Percentiles rank a stretch among this genome's conserved stretches.
Conservation (phyloP, 306 rosid species). For the Prunus kanzakura region DNA sequence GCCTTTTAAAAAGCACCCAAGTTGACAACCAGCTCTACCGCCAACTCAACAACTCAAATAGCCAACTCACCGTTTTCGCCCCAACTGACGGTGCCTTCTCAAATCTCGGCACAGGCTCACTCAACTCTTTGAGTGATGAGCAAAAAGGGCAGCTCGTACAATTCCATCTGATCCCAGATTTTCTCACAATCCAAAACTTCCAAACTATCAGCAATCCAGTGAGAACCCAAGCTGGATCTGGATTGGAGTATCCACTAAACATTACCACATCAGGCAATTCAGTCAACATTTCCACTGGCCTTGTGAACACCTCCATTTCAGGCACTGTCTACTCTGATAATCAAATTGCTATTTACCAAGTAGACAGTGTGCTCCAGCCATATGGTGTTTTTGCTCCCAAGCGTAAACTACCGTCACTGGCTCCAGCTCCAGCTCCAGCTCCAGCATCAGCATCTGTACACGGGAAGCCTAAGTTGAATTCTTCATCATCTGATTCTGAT, state of each 20-base stretch:
- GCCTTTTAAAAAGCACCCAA: constrained; percentile 54
- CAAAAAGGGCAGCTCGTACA: constrained; percentile 60
- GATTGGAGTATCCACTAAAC: constrained; percentile 47
- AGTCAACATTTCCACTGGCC: constrained; percentile 63
- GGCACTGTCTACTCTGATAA: constrained; percentile 53
- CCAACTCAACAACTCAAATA: constrained; percentile 49
- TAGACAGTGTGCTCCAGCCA: constrained; percentile 65
- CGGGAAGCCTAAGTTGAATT: constrained; percentile 19
- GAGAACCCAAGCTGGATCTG: constrained; percentile 62
- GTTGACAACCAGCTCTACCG: constrained; percentile 48
- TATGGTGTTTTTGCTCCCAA: constrained; percentile 52
- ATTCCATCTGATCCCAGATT: constrained; percentile 55
- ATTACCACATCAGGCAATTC: constrained; percentile 44
- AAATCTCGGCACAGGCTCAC: constrained; percentile 55
- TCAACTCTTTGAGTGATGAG: constrained; percentile 49
- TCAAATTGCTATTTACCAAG: constrained; percentile 49
- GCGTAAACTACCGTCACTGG: constrained; percentile 32
- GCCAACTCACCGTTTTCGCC: constrained; percentile 55
- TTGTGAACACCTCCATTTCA: constrained; percentile 55
- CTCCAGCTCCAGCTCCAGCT: constrained; percentile 22
- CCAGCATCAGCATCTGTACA: neutral
- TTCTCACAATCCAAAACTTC: constrained; percentile 43
- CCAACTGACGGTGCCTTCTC: constrained; percentile 64
- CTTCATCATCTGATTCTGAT: neutral
- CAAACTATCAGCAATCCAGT: constrained; percentile 74